phyloP scores from a whole-genome alignment of 768 basidiomycete species.

The Holtermanniella nyarrowii region DNA sequence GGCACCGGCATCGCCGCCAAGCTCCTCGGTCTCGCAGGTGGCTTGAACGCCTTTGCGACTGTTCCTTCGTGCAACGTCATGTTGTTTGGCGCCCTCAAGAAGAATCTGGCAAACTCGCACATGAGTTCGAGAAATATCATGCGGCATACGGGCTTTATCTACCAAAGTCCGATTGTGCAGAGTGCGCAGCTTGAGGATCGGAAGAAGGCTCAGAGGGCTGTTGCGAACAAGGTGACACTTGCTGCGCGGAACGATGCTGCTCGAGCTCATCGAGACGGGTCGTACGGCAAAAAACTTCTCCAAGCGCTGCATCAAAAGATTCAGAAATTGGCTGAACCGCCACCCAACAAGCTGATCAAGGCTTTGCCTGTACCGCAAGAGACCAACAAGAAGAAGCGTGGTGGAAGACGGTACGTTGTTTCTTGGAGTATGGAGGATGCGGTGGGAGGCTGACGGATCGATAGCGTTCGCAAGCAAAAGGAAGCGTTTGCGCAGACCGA shows the following conservation, averaged over 20 bases:
- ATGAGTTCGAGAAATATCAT: constrained; percentile 79
- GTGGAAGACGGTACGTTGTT: constrained; percentile 76
- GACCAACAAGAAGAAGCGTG: constrained; percentile 82
- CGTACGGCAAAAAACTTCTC: constrained; percentile 64
- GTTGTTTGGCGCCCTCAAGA: constrained; percentile 87
- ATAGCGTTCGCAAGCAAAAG: constrained; percentile 91
- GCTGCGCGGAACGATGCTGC: constrained; percentile 93
- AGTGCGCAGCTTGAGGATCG: constrained; percentile 80
- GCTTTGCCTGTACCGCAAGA: constrained; percentile 90
- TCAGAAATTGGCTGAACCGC: constrained; percentile 82
- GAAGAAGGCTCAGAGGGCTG: constrained; percentile 80
- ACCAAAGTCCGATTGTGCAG: constrained; percentile 80
- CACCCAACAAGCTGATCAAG: constrained; percentile 84
- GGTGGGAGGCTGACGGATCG: neutral
- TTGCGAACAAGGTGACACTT: constrained; percentile 82
- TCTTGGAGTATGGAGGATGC: neutral
- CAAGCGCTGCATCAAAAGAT: constrained; percentile 90
- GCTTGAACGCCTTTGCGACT: constrained; percentile 76
- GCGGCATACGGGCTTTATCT: constrained; percentile 93
- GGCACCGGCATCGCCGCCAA: constrained; percentile 98
- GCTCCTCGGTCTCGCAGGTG: constrained; percentile 91
- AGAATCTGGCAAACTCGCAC: constrained; percentile 63
- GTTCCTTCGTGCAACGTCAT: constrained; percentile 87
- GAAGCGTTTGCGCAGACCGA: constrained; percentile 97
- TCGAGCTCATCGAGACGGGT: constrained; percentile 64